A percentile compares a stretch with the other conserved stretches of the same genome.
Evolutionary conservation across 2,329 filamentous ascomycete species (phyloP).

Genomic region (Penicillium concentricum): DNA sequence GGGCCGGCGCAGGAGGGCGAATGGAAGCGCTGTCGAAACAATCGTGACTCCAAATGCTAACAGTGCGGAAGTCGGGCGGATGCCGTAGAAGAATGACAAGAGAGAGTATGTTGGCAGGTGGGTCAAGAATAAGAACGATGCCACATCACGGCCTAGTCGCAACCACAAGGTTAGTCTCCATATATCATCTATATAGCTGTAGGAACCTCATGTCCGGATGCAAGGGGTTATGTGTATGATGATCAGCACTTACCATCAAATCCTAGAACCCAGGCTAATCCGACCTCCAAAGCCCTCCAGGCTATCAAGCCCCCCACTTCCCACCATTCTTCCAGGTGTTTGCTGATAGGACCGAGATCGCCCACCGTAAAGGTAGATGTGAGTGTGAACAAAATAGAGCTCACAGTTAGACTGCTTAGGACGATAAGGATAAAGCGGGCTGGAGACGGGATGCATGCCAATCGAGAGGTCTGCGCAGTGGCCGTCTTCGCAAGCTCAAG

Average conservation of each 20-base stretch:
- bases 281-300: slow-evolving; percentile 65
- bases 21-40: slow-evolving; percentile 68
- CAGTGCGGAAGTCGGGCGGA: slow-evolving; percentile 61
- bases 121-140: slow-evolving; percentile 65
- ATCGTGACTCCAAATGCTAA: slow-evolving; percentile 67
- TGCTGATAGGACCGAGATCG: slow-evolving; percentile 67
- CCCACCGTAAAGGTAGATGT: slow-evolving; percentile 60
- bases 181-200: neutral
- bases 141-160: slow-evolving; percentile 62
- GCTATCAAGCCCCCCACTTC: slow-evolving; percentile 58
- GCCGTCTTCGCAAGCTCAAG: slow-evolving; percentile 16
- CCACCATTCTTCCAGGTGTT: slow-evolving; percentile 60
- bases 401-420: slow-evolving; percentile 60
- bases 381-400: slow-evolving; percentile 63
- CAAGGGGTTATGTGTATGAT: neutral
- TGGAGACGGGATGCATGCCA: slow-evolving; percentile 31
- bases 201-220: neutral
- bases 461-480: slow-evolving; percentile 13
- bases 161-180: slow-evolving; percentile 4
- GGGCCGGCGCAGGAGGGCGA: slow-evolving; percentile 69
- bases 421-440: slow-evolving; percentile 49
- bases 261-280: slow-evolving; percentile 68
- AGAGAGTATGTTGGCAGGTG: slow-evolving; percentile 76
- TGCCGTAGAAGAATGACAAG: slow-evolving; percentile 72
- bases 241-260: slow-evolving; percentile 57